Evolutionary conservation across 2,329 filamentous ascomycete species (phyloP).

Genomic region (Colletotrichum sp.): DNA sequence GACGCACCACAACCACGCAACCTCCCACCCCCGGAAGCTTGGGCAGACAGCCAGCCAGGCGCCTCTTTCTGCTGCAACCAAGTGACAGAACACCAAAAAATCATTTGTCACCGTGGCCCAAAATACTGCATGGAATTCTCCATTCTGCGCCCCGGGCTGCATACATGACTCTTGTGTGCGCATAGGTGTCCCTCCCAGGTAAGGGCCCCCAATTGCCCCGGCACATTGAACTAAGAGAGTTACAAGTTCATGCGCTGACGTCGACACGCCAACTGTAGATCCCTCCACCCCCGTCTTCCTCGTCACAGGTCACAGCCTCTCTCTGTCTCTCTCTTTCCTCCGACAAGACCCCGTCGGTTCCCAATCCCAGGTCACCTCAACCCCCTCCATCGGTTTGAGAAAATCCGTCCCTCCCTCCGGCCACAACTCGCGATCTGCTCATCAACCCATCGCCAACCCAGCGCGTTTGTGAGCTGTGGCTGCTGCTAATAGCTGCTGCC

Average conservation of each 20-base stretch:
- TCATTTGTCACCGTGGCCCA: background rate
- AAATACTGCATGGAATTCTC: background rate
- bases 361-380: background rate
- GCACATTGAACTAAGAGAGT: slow-evolving; percentile 19
- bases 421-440: background rate
- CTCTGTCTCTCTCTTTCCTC: background rate
- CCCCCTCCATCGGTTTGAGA: background rate
- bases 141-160: background rate
- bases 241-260: slow-evolving; percentile 53
- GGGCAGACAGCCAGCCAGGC: background rate
- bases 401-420: background rate
- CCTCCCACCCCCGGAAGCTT: background rate
- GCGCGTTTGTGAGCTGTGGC: background rate
- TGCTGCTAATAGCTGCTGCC: background rate
- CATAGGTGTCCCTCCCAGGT: slow-evolving; percentile 14
- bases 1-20: background rate
- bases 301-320: slow-evolving; percentile 20
- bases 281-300: slow-evolving; percentile 25
- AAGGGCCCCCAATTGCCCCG: slow-evolving; percentile 18
- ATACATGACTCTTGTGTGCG: slow-evolving; percentile 19
- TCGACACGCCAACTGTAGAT: slow-evolving; percentile 47
- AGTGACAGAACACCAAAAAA: background rate
- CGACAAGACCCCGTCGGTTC: background rate
- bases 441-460: background rate
- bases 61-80: background rate